Conservation (phyloP, 192 early-diverging fungal genomes). For the Coemansia sp. region DNA sequence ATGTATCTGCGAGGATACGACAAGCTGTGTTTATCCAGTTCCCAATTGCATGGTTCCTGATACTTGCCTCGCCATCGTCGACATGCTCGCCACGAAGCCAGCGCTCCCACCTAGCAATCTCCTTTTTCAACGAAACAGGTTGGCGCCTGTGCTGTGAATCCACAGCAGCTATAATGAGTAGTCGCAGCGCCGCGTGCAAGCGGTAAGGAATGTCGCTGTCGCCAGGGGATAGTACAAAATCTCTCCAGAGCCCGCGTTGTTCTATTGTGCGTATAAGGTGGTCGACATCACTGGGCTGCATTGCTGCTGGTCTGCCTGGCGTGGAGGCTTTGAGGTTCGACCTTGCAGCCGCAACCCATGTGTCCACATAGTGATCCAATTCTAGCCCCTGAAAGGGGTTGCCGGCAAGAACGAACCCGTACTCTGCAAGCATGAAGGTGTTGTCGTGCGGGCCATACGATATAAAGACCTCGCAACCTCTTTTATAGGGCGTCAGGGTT, state of each 20-base stretch:
- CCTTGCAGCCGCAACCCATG: slow-evolving; percentile 20
- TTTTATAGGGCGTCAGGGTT: slow-evolving; percentile 59
- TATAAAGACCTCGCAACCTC: slow-evolving; percentile 61
- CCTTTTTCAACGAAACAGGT: slow-evolving; percentile 14
- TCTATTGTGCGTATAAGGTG: slow-evolving; percentile 19
- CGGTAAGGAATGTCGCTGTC: slow-evolving; percentile 38
- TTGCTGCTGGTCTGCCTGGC: not conserved
- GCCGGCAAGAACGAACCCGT: slow-evolving; percentile 36
- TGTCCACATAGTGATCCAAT: slow-evolving; percentile 22
- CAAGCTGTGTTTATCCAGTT: slow-evolving; percentile 22
- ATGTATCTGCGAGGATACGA: slow-evolving; percentile 4
- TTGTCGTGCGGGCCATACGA: slow-evolving; percentile 53
- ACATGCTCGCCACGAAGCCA: slow-evolving; percentile 26
- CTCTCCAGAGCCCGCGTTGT: slow-evolving; percentile 43
- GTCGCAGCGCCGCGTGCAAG: slow-evolving; percentile 31
- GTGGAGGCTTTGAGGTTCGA: not conserved
- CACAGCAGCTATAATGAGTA: slow-evolving; percentile 26
- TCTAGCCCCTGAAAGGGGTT: slow-evolving; percentile 44
- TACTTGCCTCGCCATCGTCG: not conserved
- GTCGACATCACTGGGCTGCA: slow-evolving; percentile 14
- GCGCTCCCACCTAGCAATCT: slow-evolving; percentile 27
- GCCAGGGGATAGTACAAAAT: slow-evolving; percentile 26
- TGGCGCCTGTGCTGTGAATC: slow-evolving; percentile 1
- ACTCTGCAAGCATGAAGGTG: slow-evolving; percentile 48
- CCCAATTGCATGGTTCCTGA: not conserved